Conservation (phyloP, 1,139 yeast genomes). For the Candida sanyaensis region DNA sequence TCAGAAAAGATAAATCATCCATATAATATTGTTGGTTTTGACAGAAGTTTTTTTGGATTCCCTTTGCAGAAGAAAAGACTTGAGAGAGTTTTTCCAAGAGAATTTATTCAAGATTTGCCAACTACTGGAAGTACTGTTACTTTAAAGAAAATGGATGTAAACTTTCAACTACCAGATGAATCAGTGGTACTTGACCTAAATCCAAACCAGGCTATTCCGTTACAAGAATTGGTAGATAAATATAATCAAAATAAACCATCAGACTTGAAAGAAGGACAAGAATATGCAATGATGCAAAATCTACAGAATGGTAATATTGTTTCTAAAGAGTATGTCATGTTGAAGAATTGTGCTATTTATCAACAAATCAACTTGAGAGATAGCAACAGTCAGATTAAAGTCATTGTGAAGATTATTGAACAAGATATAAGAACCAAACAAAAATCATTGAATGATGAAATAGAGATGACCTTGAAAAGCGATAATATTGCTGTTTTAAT, state of each 20-base stretch:
- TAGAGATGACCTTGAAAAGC: conserved; percentile 28
- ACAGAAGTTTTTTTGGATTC: conserved; percentile 40
- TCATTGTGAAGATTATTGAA: conserved; percentile 24
- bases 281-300: background rate
- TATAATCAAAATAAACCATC: background rate
- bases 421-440: conserved; percentile 34
- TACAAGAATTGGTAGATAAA: conserved; percentile 6
- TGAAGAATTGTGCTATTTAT: background rate
- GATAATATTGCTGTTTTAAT: conserved; percentile 3
- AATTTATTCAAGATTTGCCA: conserved; percentile 43
- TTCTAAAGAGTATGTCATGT: background rate
- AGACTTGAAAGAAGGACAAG: background rate
- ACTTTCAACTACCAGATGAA: conserved; percentile 34
- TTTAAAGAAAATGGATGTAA: conserved; percentile 40
- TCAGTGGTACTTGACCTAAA: conserved; percentile 18
- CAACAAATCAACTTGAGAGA: background rate
- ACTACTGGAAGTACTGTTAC: conserved; percentile 29
- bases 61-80: conserved; percentile 30
- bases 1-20: conserved; percentile 18
- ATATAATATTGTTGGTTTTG: conserved; percentile 49
- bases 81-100: conserved; percentile 32
- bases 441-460: conserved; percentile 32
- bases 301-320: background rate
- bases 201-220: conserved; percentile 16
- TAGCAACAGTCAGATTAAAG: conserved; percentile 6